A percentile compares a stretch with the other conserved stretches of the same genome.
Evolutionary conservation across 2,329 filamentous ascomycete species (phyloP).

Genomic region (Tolypocladium tundrense): DNA sequence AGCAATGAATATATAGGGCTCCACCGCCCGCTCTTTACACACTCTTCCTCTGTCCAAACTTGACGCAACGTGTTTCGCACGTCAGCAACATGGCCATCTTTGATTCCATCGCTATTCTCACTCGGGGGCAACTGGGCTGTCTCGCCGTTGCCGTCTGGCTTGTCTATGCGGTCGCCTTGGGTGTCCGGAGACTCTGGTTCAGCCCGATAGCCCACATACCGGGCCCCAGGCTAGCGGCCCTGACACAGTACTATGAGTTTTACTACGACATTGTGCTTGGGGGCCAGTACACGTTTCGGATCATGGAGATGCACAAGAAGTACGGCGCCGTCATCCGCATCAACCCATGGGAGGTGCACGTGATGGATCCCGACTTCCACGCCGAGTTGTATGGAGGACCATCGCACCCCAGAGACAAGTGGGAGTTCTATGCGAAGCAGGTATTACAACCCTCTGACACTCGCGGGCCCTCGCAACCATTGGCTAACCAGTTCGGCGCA

Average conservation of each 20-base stretch:
- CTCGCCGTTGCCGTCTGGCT: slow-evolving; percentile 15
- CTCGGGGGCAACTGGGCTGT: slow-evolving; percentile 14
- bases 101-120: slow-evolving; percentile 11
- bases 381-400: slow-evolving; percentile 26
- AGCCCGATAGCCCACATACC: slow-evolving; percentile 28
- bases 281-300: slow-evolving; percentile 31
- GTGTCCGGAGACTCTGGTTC: slow-evolving; percentile 22
- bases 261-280: slow-evolving; percentile 32
- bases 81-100: slow-evolving; percentile 5
- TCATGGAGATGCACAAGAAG: slow-evolving; percentile 27
- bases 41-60: neutral
- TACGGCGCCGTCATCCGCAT: slow-evolving; percentile 32
- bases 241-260: slow-evolving; percentile 28
- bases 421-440: slow-evolving; percentile 25
- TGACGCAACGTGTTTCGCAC: too few species aligned
- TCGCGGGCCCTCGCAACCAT: neutral
- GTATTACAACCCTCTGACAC: slow-evolving; percentile 10
- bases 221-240: slow-evolving; percentile 26
- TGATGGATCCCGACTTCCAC: slow-evolving; percentile 26
- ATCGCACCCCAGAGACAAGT: slow-evolving; percentile 20
- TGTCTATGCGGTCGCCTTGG: slow-evolving; percentile 17
- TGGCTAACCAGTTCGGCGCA: slow-evolving; percentile 6
- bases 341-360: slow-evolving; percentile 28
- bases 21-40: neutral
- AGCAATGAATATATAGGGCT: neutral